Base-by-base conservation (phyloP, 805 yeast species). In the Yarrowia yakushimensis region DNA sequence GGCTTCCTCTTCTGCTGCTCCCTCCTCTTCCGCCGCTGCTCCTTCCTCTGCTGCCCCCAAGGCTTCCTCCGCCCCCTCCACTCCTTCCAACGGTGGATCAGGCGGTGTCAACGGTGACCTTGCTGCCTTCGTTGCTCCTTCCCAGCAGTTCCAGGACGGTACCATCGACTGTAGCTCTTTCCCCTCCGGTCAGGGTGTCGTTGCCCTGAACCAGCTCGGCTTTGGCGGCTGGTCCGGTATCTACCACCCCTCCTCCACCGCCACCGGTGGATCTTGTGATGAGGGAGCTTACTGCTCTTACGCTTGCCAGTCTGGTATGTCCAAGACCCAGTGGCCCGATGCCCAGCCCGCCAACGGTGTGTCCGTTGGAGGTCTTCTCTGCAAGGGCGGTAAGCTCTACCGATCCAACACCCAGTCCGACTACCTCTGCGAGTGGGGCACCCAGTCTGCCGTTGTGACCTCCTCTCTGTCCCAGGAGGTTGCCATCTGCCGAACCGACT, bases 271-370 rank as follows among this genome's bases (percentile, higher is more conserved):
- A 52, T 71, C 82, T 50, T 93, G 99, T 81, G 74, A 79, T 66
- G 97, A 92, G 69, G 98, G 97, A 64, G 83, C 83, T 71, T 90
- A 89, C 85, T 93, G 99, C 79, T 93, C 98, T 64, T 93, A 93
- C 78, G 96, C 98, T 65, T 93, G 99, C 81, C 96, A 91, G 80
- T 85, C 97, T 43, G 99, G 98, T 83, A 90, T 90, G 97, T 90
- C 97, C 72, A 93, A 93, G 85, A 90, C 97, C 63, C 99, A 93
- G 81, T 93, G 96, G 96, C 98, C 98, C 66, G 77, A 86, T 46
- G 67, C 73, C 62, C 99, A 93, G 81, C 98, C 98, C 63, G 67
- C 87, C 62, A 82, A 79, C 75, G 98, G 98, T 79, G 87, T 87
- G 63, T 88, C 97, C 45, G 84, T 93, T 68, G 99, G 99, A 78